Evolutionary conservation across 139 green algal genomes (phyloP), one percentile per base, ranked within the genome.

Genomic region (Chlorella sp.): DNA sequence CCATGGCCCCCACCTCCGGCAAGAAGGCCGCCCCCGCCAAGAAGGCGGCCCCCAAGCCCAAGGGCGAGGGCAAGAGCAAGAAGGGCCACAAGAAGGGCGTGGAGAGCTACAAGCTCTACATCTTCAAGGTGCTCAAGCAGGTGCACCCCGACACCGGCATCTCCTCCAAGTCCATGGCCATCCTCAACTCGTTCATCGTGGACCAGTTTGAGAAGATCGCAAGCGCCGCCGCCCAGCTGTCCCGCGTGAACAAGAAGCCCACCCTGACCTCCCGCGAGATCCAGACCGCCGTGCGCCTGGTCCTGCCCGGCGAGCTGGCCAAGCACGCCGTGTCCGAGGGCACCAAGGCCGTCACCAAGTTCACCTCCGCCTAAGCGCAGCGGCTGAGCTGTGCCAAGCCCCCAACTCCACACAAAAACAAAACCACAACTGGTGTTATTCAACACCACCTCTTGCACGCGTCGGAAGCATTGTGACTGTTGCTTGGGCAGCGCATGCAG

Each of bases 81-180:
- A 60, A 60, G 51, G 51, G 51, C 51, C 51, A 60, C 51, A 60
- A 60, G 51, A 60, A 60, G 51, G 51, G 51, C 51, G 51, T 60
- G 51, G 83, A 88, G 87, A 96, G 91, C 84, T 99, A 98, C 96
- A 99, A 99, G 94, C 97, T 98, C 77, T 99, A 99, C 93, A 98
- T 99, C 90, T 98, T 98, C 95, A 98, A 98, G 93, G 96, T 98
- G 75, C 90, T 95, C 62, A 97, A 97, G 91, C 95, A 97, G 93
- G 95, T 99, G 85, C 96, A 99, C 93, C 96, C 96, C 76, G 96
- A 99, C 93, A 98, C 95, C 84, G 95, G 95, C 81, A 98, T 99
- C 89, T 95, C 88, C 90, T 95, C 89, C 90, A 98, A 98, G 95
- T 82, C 96, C 75, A 99, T 99, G 93, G 93, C 88, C 80, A 99